Conservation (phyloP, 106 monocot genomes). For the Dendrobium nobile region DNA sequence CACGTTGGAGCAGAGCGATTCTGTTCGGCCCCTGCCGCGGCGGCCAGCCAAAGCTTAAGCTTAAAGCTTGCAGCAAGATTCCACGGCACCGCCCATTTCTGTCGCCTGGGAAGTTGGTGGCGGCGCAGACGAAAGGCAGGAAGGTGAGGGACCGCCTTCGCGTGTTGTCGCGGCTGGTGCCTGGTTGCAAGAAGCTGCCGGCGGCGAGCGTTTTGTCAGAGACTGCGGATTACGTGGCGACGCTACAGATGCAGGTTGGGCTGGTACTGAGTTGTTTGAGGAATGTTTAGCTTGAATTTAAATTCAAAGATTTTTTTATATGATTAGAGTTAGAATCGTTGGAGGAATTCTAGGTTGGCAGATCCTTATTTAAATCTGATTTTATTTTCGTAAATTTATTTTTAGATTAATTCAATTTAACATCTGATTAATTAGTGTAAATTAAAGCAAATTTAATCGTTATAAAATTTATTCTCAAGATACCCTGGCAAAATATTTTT, state of each 20-base stretch:
- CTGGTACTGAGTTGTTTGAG: too few relatives aligned
- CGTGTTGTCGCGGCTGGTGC: conserved; percentile 38
- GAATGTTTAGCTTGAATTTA: too few relatives aligned
- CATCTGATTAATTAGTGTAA: too few relatives aligned
- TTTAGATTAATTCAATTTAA: too few relatives aligned
- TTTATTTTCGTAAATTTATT: too few relatives aligned
- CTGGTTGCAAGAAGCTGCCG: conserved; percentile 51
- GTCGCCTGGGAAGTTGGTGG: background rate
- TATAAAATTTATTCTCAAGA: too few relatives aligned
- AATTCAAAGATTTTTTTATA: too few relatives aligned
- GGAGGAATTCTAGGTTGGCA: too few relatives aligned
- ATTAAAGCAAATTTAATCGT: too few relatives aligned
- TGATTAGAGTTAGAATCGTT: too few relatives aligned
- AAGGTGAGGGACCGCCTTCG: conserved; percentile 48
- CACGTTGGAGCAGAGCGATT: conserved; percentile 69
- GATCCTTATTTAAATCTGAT: too few relatives aligned
- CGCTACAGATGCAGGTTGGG: conserved; percentile 59
- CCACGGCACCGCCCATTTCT: background rate
- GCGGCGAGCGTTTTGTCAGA: conserved; percentile 49
- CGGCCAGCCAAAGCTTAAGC: conserved; percentile 22
- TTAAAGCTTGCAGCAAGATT: conserved; percentile 18
- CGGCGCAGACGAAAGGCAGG: conserved; percentile 9
- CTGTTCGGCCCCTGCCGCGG: conserved; percentile 26
- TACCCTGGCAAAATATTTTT: too few relatives aligned
- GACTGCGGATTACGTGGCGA: conserved; percentile 72